A percentile compares a stretch with the other conserved stretches of the same genome.
These are phyloP conservation scores for Huntiella bhutanensis DNA, from an alignment of 2,329 filamentous ascomycete species.

Conservation along the genomic window DNA sequence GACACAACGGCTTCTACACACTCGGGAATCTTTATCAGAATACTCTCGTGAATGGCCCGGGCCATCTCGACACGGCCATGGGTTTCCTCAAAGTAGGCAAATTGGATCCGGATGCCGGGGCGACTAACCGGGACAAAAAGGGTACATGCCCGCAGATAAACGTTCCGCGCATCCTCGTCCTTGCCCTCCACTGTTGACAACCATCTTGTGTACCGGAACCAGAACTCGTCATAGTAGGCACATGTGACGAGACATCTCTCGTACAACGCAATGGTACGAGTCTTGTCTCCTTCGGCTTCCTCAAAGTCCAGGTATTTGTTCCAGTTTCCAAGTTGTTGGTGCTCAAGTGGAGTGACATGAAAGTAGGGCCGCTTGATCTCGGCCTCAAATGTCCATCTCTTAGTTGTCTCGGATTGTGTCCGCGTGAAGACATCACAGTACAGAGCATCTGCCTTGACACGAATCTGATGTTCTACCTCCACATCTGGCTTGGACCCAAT, in stretches of 20 bases:
- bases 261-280: constrained; percentile 65
- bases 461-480: constrained; percentile 69
- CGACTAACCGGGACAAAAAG: constrained; percentile 74
- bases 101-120: constrained; percentile 70
- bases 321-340: constrained; percentile 75
- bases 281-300: constrained; percentile 61
- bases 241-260: constrained; percentile 86
- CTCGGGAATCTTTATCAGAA: constrained; percentile 57
- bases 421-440: constrained; percentile 65
- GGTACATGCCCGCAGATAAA: constrained; percentile 72
- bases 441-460: constrained; percentile 58
- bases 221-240: constrained; percentile 93
- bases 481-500: constrained; percentile 47
- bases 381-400: constrained; percentile 86
- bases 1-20: constrained; percentile 78
- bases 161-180: constrained; percentile 76
- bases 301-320: constrained; percentile 93
- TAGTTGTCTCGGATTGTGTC: constrained; percentile 74
- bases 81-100: constrained; percentile 88
- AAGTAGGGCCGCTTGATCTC: constrained; percentile 95
- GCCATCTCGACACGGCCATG: constrained; percentile 58
- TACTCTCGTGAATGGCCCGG: constrained; percentile 64
- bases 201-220: constrained; percentile 93
- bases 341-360: constrained; percentile 82
- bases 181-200: constrained; percentile 66